Percentiles rank a stretch among this genome's conserved stretches.
Evolutionary conservation across 495 filamentous ascomycete species (phyloP).

Genomic region (Penicillium taxi): DNA sequence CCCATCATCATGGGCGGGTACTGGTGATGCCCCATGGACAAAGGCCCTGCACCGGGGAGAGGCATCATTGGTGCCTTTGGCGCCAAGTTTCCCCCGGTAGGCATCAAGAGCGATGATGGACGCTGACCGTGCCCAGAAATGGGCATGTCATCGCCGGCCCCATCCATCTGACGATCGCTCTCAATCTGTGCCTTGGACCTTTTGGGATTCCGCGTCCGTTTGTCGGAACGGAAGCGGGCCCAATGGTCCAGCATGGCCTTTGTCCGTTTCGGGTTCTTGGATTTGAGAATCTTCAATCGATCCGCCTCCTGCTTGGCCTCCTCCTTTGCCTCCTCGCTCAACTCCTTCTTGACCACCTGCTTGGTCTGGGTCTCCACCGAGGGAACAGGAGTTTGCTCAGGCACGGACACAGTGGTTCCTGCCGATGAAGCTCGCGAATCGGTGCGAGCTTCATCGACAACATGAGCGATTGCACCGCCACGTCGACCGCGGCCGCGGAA

Average conservation of each 20-base stretch:
- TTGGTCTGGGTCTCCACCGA: slow-evolving; percentile 4
- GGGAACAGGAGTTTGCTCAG: slow-evolving; percentile 9
- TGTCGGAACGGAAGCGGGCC: slow-evolving; percentile 38
- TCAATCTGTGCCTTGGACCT: slow-evolving; percentile 43
- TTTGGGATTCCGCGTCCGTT: slow-evolving; percentile 39
- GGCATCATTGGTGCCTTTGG: slow-evolving; percentile 17
- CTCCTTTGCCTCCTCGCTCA: too few species aligned
- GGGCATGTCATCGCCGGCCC: slow-evolving; percentile 17
- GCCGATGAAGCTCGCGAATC: slow-evolving; percentile 1
- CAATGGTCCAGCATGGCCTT: slow-evolving; percentile 46
- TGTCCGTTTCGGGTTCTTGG: slow-evolving; percentile 43
- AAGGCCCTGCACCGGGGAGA: slow-evolving; percentile 16
- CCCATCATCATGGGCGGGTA: slow-evolving; percentile 14
- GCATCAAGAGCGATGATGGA: slow-evolving; percentile 16
- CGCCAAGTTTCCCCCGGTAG: slow-evolving; percentile 19
- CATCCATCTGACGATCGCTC: slow-evolving; percentile 25
- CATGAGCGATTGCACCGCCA: slow-evolving; percentile 15
- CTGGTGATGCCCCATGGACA: slow-evolving; percentile 9
- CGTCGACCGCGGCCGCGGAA: slow-evolving; percentile 20
- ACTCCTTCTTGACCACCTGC: slow-evolving; percentile 8
- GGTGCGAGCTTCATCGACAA: slow-evolving; percentile 4
- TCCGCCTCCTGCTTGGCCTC: slow-evolving; percentile 31
- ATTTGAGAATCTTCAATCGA: slow-evolving; percentile 35
- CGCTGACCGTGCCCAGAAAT: slow-evolving; percentile 15
- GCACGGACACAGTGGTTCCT: slow-evolving; percentile 6